phyloP scores from a whole-genome alignment of 2,329 filamentous ascomycete genomes.

The Colletotrichum truncatum region DNA sequence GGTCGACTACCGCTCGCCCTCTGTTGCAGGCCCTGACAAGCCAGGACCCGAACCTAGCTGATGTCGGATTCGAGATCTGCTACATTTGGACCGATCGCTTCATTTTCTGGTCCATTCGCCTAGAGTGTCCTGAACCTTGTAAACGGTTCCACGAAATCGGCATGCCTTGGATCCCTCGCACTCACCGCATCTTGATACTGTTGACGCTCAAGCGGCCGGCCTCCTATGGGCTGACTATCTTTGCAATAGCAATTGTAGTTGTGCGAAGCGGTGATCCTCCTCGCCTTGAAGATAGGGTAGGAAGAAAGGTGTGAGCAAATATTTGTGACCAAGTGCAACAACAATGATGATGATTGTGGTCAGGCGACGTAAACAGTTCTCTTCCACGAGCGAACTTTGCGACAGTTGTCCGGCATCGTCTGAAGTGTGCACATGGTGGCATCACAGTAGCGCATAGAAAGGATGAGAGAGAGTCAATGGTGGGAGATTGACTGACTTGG shows the following conservation, averaged over 20 bases:
- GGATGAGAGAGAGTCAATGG: background rate
- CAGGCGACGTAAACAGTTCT: conserved; percentile 6
- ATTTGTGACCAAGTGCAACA: conserved; percentile 2
- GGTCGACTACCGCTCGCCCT: background rate
- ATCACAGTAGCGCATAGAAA: conserved; percentile 14
- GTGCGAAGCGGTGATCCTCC: background rate
- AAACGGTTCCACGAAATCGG: conserved; percentile 20
- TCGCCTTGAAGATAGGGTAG: background rate
- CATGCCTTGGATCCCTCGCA: conserved; percentile 1
- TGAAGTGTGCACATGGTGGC: conserved; percentile 21
- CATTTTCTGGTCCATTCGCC: conserved; percentile 1
- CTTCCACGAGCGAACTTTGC: background rate
- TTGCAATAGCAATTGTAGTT: conserved; percentile 4
- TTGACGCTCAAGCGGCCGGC: background rate
- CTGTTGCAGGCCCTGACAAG: background rate
- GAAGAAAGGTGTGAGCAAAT: background rate
- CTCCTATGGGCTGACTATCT: background rate
- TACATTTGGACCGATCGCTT: conserved; percentile 21
- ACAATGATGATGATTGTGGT: background rate
- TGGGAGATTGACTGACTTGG: background rate
- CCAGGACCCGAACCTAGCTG: background rate
- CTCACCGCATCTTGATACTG: conserved; percentile 23
- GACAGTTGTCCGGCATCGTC: conserved; percentile 6
- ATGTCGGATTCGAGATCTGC: conserved; percentile 14
- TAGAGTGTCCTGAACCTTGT: conserved; percentile 11